These are phyloP conservation scores for Amanita pallidorosea DNA, from an alignment of 768 basidiomycete species.

Conservation along the genomic window DNA sequence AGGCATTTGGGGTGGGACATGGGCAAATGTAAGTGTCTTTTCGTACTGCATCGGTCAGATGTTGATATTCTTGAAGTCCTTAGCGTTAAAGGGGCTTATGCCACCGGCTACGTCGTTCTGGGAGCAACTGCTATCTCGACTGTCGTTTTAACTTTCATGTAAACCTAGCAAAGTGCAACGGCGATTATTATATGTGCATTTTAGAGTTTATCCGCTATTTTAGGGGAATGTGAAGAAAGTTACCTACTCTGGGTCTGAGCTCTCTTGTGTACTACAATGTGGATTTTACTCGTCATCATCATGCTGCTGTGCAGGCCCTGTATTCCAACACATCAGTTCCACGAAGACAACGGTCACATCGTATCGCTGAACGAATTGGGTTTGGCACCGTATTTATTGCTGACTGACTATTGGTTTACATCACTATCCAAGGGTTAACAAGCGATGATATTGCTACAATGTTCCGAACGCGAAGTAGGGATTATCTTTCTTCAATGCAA, in stretches of 20 bases:
- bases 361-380: background rate
- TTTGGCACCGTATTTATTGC: background rate
- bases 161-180: background rate
- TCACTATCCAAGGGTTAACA: background rate
- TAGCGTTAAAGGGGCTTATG: slow-evolving; percentile 70
- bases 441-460: background rate
- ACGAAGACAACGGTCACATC: background rate
- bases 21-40: slow-evolving; percentile 62
- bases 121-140: slow-evolving; percentile 72
- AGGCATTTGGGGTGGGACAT: slow-evolving; percentile 88
- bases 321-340: background rate
- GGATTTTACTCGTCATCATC: background rate
- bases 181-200: background rate
- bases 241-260: background rate
- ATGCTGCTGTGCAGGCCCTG: background rate
- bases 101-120: slow-evolving; percentile 74
- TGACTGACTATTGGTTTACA: too few relatives aligned
- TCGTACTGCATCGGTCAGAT: background rate
- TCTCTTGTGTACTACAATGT: background rate
- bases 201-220: background rate
- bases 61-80: slow-evolving; percentile 41
- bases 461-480: slow-evolving; percentile 1
- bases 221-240: background rate
- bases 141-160: slow-evolving; percentile 36
- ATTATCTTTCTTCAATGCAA: background rate